Percentiles rank a stretch among this genome's conserved stretches.
Conservation (phyloP, 257 asterid genomes). For the Ophiorrhiza pumila region DNA sequence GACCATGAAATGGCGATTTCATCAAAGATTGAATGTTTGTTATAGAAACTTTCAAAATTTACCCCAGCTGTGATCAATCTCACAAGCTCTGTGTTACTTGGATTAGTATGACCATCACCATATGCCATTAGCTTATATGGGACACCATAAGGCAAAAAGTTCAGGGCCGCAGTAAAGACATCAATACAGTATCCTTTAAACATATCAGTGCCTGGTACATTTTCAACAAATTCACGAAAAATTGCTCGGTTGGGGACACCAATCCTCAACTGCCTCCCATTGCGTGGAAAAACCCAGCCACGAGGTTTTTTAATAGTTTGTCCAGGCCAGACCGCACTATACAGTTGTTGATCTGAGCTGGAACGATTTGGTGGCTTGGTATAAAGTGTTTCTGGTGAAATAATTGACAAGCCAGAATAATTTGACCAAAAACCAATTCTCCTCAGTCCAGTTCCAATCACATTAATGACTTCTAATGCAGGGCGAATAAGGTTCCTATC, state of each 20-base stretch:
- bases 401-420: slow-evolving; percentile 50
- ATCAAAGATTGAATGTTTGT: not conserved
- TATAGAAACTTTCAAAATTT: slow-evolving; percentile 1
- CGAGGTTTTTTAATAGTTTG: slow-evolving; percentile 41
- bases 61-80: slow-evolving; percentile 45
- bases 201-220: slow-evolving; percentile 27
- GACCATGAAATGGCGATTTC: not conserved
- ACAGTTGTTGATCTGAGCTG: slow-evolving; percentile 31
- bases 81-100: slow-evolving; percentile 44
- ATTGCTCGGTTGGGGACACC: slow-evolving; percentile 60
- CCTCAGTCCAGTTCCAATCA: slow-evolving; percentile 44
- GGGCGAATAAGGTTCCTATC: slow-evolving; percentile 46
- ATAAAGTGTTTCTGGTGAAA: slow-evolving; percentile 43
- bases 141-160: slow-evolving; percentile 55
- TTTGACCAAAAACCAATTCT: slow-evolving; percentile 55
- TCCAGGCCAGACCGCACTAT: slow-evolving; percentile 58
- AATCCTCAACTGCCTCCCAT: slow-evolving; percentile 43
- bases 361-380: slow-evolving; percentile 33
- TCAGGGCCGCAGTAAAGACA: slow-evolving; percentile 50
- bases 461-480: slow-evolving; percentile 52
- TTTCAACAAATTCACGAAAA: slow-evolving; percentile 39
- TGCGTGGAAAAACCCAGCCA: slow-evolving; percentile 64
- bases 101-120: slow-evolving; percentile 52
- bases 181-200: slow-evolving; percentile 58
- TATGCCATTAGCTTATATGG: slow-evolving; percentile 39